Evolutionary conservation across 306 rosid genomes (phyloP).

Genomic region (Geum urbanum): DNA sequence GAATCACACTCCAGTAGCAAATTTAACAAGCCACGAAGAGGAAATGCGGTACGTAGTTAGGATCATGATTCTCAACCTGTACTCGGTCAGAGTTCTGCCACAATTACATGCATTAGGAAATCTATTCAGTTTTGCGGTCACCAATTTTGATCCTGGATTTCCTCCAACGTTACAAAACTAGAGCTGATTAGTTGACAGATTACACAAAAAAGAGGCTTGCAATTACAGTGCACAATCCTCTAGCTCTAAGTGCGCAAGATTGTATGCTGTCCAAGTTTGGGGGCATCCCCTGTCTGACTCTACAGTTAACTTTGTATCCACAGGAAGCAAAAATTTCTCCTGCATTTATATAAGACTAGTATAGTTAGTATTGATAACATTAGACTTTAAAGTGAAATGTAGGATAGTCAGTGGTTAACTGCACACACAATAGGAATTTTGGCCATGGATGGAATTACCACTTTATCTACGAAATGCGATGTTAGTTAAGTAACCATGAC

Average conservation of each 20-base stretch:
- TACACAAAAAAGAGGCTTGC: neutral
- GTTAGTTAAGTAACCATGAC: neutral
- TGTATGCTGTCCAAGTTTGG: constrained; percentile 1
- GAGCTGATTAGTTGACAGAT: neutral
- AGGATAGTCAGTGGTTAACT: neutral
- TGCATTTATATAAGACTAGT: neutral
- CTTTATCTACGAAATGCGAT: neutral
- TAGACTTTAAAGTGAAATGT: neutral
- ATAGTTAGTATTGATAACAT: neutral
- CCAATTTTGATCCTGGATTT: neutral
- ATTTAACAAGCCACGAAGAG: neutral
- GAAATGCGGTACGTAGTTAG: neutral
- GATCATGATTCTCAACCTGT: neutral
- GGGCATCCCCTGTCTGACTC: neutral
- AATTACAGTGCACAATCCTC: neutral
- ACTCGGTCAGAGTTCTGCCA: neutral
- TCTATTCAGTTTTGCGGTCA: neutral
- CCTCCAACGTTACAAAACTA: neutral
- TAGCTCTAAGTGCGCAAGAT: neutral
- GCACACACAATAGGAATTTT: neutral
- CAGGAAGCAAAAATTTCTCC: neutral
- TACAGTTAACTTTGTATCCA: neutral
- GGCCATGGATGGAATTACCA: neutral
- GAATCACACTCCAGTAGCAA: neutral
- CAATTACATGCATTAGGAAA: neutral